Conservation (phyloP, 768 basidiomycete species). For the Suillus sp. region DNA sequence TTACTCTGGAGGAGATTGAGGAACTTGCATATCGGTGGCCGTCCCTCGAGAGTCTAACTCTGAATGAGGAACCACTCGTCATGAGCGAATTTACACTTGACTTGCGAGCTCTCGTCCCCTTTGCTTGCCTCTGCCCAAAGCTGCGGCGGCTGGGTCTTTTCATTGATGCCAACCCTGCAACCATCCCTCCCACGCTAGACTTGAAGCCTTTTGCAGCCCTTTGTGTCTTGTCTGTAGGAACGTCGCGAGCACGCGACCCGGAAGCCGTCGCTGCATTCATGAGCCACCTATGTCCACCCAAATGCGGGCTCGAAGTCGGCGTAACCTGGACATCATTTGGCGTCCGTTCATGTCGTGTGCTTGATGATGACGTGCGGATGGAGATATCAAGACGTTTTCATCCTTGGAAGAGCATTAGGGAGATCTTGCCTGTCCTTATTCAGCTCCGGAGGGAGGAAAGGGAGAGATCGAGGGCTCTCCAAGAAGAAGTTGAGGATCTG, state of each 20-base stretch:
- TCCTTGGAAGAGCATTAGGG: slow-evolving; percentile 46
- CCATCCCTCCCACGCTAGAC: slow-evolving; percentile 15
- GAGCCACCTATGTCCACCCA: slow-evolving; percentile 49
- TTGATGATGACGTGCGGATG: slow-evolving; percentile 12
- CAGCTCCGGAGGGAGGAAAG: slow-evolving; percentile 47
- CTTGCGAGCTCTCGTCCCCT: slow-evolving; percentile 42
- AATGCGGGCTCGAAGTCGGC: slow-evolving; percentile 46
- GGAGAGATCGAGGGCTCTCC: slow-evolving; percentile 38
- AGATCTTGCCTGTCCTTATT: slow-evolving; percentile 46
- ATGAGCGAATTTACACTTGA: slow-evolving; percentile 32
- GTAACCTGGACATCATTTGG: slow-evolving; percentile 47
- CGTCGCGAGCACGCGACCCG: slow-evolving; percentile 47
- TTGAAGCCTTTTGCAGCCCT: slow-evolving; percentile 27
- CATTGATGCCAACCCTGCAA: slow-evolving; percentile 35
- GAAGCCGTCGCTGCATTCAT: slow-evolving; percentile 53
- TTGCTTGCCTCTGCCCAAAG: slow-evolving; percentile 42
- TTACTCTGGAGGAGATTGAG: slow-evolving; percentile 47
- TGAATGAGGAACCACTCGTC: slow-evolving; percentile 50
- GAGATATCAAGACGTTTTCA: slow-evolving; percentile 28
- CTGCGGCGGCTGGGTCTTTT: slow-evolving; percentile 40
- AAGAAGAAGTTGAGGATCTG: slow-evolving; percentile 53
- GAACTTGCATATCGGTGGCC: slow-evolving; percentile 49
- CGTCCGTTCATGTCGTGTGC: slow-evolving; percentile 13
- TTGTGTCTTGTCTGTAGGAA: slow-evolving; percentile 45
- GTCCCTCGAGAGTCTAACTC: slow-evolving; percentile 42